These are phyloP conservation scores for Elaphomyces granulatus DNA, from an alignment of 495 filamentous ascomycete species.

Conservation along the genomic window DNA sequence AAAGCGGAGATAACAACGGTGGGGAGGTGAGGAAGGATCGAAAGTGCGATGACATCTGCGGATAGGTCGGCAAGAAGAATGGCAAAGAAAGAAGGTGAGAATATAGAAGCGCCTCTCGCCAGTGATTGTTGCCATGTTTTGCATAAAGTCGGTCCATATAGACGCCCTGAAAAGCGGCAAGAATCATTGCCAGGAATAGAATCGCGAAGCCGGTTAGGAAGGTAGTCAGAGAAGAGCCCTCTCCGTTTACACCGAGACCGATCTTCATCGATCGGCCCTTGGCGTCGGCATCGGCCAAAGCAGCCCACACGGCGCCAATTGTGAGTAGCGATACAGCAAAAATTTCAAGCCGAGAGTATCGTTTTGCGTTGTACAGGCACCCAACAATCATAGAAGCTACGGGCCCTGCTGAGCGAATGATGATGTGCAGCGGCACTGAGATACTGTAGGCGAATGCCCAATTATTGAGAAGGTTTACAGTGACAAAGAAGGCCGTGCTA, in stretches of 20 bases:
- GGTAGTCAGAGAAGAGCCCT: constrained; percentile 8
- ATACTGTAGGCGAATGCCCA: constrained; percentile 96
- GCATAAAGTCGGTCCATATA: constrained; percentile 86
- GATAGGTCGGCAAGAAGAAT: constrained; percentile 37
- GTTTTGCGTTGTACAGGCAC: constrained; percentile 60
- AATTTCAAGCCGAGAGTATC: constrained; percentile 67
- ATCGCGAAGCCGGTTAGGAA: constrained; percentile 71
- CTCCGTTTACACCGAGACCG: constrained; percentile 1
- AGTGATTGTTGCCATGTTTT: constrained; percentile 64
- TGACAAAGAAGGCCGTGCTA: constrained; percentile 83
- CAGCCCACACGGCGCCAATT: constrained; percentile 68
- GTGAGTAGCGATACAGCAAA: constrained; percentile 69
- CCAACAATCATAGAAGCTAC: constrained; percentile 87
- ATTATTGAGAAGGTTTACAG: constrained; percentile 90
- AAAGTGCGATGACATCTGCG: constrained; percentile 36
- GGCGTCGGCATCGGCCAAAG: constrained; percentile 71
- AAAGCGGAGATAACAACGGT: constrained; percentile 16
- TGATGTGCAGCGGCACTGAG: constrained; percentile 93
- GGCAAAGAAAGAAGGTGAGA: constrained; percentile 68
- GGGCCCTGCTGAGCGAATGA: constrained; percentile 84
- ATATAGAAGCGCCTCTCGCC: constrained; percentile 96
- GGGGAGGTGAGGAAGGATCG: constrained; percentile 31
- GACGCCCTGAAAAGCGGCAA: constrained; percentile 87
- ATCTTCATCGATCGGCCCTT: constrained; percentile 43
- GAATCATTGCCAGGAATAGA: constrained; percentile 73